Conservation (phyloP, 352 stramenopile species). For the Globisporangium camurandrum region DNA sequence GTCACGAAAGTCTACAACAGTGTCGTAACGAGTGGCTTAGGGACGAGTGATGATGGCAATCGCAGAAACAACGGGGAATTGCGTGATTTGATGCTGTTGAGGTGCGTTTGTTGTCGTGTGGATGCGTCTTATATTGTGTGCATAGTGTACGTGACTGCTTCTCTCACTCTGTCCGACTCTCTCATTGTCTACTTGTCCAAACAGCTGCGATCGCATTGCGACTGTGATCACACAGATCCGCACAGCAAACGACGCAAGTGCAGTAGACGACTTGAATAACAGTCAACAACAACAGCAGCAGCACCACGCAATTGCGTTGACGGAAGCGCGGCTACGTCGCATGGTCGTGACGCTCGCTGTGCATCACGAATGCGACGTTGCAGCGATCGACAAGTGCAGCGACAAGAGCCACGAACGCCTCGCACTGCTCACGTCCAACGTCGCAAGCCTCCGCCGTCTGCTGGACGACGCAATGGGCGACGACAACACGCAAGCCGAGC, state of each 20-base stretch:
- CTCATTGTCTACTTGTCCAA: not conserved
- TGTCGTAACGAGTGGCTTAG: constrained; percentile 16
- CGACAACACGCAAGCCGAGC: constrained; percentile 10
- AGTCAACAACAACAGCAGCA: not conserved
- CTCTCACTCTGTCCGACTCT: constrained; percentile 18
- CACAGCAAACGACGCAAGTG: constrained; percentile 8
- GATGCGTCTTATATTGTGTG: no score
- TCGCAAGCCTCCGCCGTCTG: constrained; percentile 21
- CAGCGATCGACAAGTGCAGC: not conserved
- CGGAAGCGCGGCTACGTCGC: constrained; percentile 36
- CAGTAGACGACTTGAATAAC: no score
- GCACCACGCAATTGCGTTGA: constrained; percentile 23
- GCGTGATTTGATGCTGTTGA: constrained; percentile 25
- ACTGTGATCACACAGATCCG: constrained; percentile 2
- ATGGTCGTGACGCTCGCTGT: constrained; percentile 28
- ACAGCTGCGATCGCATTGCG: constrained; percentile 16
- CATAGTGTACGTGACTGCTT: no score
- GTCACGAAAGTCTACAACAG: constrained; percentile 37
- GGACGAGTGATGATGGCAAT: no score
- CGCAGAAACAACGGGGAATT: no score
- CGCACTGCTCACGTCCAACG: constrained; percentile 18
- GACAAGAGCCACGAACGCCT: not conserved
- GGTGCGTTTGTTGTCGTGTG: constrained; percentile 25
- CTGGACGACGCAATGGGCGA: constrained; percentile 27
- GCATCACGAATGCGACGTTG: constrained; percentile 3